Base-by-base conservation (phyloP, 805 yeast genomes). In the Nakazawaea ishiwadae region DNA sequence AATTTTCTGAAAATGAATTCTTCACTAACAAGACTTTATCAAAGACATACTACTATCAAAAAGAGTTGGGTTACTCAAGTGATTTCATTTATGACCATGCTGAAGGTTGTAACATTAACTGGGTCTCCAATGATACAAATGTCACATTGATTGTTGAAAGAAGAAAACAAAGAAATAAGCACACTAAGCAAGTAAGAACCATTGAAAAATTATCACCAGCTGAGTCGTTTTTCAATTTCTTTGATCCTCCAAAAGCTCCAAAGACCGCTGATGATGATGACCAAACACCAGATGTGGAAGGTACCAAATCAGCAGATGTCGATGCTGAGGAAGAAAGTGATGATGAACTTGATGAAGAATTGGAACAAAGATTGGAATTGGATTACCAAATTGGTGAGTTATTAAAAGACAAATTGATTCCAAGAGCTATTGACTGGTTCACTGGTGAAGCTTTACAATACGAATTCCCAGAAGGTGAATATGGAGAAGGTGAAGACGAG, bases 11-110 rank as follows among this genome's bases (percentile, higher is more conserved):
- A 38, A 90, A 90, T 64, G 82, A 82, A 26, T 88, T 71, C 62
- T 89, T 93, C 69, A 68, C 79, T 48, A 86, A 91, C 66, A 71
- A 67, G 51, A 66, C 68, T 41, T 74, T 93, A 53, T 73, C 84
- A 48, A 93, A 93, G 71, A 81, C 95, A 6, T 93, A 93, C 65
- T 90, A 78, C 67, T 93, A 93, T 68, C 96, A 88, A 66, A 88
- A 86, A 46, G 96, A 91, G 65, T 73, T 89, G 52, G 96, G 96
- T 17, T 87, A 88, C 64, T 81, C 90, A 23, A 97, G 99, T 24
- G 99, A 93, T 62, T 91, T 87, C 62, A 89, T 93, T 52, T 93
- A 91, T 63, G 97, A 91, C 65, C 96, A 87, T 59, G 98, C 99
- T 10, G 95, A 87, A 58, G 98, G 98, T 42, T 72, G 77, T 51